These are phyloP conservation scores for Russula abietina DNA, from an alignment of 768 basidiomycete species.

Conservation along the genomic window DNA sequence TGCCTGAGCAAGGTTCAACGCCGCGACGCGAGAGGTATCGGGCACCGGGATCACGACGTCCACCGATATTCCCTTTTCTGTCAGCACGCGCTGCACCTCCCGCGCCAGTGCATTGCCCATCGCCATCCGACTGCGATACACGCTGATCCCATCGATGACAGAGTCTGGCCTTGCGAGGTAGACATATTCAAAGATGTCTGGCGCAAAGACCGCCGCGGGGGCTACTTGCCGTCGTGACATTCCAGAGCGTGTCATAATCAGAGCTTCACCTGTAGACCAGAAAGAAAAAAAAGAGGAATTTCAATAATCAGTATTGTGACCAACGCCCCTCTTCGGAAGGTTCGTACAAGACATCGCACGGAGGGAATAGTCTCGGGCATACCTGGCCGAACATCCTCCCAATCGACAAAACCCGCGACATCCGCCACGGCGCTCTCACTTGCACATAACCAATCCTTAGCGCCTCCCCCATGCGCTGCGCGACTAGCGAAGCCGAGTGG, in stretches of 20 bases:
- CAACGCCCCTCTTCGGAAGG: neutral
- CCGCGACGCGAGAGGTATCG: constrained; percentile 94
- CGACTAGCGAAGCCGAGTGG: constrained; percentile 84
- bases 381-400: constrained; percentile 93
- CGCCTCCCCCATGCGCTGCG: constrained; percentile 36
- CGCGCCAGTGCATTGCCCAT: constrained; percentile 96
- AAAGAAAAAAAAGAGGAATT: neutral
- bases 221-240: constrained; percentile 73
- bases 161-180: constrained; percentile 98
- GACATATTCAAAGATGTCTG: constrained; percentile 98
- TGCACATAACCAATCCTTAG: constrained; percentile 83
- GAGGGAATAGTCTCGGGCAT: constrained; percentile 25
- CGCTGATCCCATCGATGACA: constrained; percentile 93
- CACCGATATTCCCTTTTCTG: constrained; percentile 59
- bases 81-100: constrained; percentile 72
- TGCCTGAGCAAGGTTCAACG: constrained; percentile 89
- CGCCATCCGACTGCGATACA: constrained; percentile 96
- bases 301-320: neutral
- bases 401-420: constrained; percentile 83
- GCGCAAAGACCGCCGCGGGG: constrained; percentile 71
- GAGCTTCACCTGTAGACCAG: constrained; percentile 69
- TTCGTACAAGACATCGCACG: neutral
- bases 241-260: constrained; percentile 84
- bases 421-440: constrained; percentile 97
- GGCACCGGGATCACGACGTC: constrained; percentile 99